Evolutionary conservation across 192 early-diverging fungal genomes (phyloP).

Genomic region (Linnemannia exigua): DNA sequence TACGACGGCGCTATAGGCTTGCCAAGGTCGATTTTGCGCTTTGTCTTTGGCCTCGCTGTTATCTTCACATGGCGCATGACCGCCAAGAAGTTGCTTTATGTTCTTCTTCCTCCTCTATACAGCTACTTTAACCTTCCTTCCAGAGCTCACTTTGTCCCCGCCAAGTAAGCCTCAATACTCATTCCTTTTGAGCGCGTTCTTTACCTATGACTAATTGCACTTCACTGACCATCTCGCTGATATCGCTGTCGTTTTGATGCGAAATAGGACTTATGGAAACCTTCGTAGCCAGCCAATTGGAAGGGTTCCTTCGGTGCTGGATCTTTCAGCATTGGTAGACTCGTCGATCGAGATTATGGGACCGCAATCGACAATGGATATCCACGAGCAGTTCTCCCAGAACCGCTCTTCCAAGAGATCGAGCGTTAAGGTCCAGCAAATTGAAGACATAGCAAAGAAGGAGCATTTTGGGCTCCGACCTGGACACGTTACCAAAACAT

Average conservation of each 20-base stretch:
- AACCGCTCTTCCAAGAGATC: slow-evolving; percentile 31
- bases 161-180: slow-evolving; percentile 34
- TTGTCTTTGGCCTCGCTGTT: slow-evolving; percentile 63
- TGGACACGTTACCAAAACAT: slow-evolving; percentile 14
- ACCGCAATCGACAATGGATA: slow-evolving; percentile 65
- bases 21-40: slow-evolving; percentile 33
- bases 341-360: slow-evolving; percentile 63
- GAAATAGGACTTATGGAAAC: slow-evolving; percentile 44
- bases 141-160: slow-evolving; percentile 50
- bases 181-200: no score
- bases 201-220: no score
- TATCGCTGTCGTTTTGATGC: background rate
- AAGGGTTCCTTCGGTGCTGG: slow-evolving; percentile 48
- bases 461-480: slow-evolving; percentile 48
- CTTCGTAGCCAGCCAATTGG: slow-evolving; percentile 50
- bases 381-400: slow-evolving; percentile 62
- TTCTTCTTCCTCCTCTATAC: slow-evolving; percentile 65
- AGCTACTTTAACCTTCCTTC: slow-evolving; percentile 66
- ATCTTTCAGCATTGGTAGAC: slow-evolving; percentile 43
- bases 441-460: slow-evolving; percentile 29
- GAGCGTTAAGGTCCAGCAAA: background rate
- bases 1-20: slow-evolving; percentile 37
- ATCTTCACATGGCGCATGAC: slow-evolving; percentile 67
- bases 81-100: slow-evolving; percentile 63
- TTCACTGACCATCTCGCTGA: background rate